Evolutionary conservation across 2,329 filamentous ascomycete species (phyloP).

Genomic region (Xenoacremonium recifei): DNA sequence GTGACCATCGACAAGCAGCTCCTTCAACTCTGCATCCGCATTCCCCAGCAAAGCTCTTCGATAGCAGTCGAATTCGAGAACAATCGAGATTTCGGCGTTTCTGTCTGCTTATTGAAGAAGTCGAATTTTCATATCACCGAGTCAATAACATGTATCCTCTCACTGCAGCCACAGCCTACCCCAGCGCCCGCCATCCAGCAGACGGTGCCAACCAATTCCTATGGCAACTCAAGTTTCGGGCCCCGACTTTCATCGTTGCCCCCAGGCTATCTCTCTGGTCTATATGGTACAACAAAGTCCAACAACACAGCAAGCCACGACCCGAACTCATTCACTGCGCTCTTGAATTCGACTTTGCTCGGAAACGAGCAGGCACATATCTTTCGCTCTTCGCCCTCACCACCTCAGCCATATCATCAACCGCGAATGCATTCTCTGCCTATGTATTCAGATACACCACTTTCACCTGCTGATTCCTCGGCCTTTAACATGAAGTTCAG

Average conservation of each 20-base stretch:
- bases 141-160: constrained; percentile 6
- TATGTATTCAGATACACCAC: background rate
- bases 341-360: constrained; percentile 12
- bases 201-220: background rate
- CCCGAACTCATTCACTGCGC: constrained; percentile 10
- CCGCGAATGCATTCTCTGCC: constrained; percentile 15
- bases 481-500: constrained; percentile 15
- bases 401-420: constrained; percentile 1
- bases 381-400: no score
- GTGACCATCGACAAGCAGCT: constrained; percentile 19
- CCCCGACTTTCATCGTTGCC: constrained; percentile 28
- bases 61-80: constrained; percentile 28
- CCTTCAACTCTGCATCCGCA: constrained; percentile 22
- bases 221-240: constrained; percentile 8
- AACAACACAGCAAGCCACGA: constrained; percentile 5
- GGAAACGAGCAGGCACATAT: background rate
- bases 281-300: no score
- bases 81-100: constrained; percentile 31
- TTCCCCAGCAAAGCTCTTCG: constrained; percentile 23
- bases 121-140: constrained; percentile 27
- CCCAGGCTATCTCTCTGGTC: no score
- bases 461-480: background rate
- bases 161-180: background rate
- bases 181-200: background rate
- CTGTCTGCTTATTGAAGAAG: constrained; percentile 31